phyloP scores from a whole-genome alignment of 2,329 filamentous ascomycete genomes.

The Colletotrichum camelliae region DNA sequence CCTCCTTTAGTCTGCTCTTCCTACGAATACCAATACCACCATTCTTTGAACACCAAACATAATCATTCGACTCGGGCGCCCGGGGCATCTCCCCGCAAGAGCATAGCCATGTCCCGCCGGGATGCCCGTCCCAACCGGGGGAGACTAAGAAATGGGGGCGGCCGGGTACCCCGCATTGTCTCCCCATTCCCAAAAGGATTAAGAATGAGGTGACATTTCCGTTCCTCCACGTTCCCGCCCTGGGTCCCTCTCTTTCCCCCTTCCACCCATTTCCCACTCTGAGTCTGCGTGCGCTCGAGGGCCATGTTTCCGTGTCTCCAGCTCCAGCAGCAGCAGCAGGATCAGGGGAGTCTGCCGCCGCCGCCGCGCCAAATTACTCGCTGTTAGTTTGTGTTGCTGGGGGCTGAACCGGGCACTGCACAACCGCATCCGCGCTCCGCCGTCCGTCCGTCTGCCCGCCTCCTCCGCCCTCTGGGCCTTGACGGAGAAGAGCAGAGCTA shows the following conservation, averaged over 20 bases:
- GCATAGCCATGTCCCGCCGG: background rate
- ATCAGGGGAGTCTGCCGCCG: constrained; percentile 10
- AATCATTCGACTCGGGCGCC: background rate
- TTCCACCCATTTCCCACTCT: background rate
- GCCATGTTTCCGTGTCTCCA: constrained; percentile 20
- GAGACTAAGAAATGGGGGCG: background rate
- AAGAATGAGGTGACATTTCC: constrained; percentile 21
- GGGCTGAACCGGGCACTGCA: background rate
- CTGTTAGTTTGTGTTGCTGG: background rate
- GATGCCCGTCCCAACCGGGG: background rate
- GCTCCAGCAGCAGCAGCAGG: constrained; percentile 7
- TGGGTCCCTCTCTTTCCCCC: background rate
- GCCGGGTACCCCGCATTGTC: constrained; percentile 18
- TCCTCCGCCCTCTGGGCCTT: background rate
- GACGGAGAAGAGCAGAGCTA: background rate
- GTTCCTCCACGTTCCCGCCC: constrained; percentile 5
- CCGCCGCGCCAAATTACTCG: constrained; percentile 3
- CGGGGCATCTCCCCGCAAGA: background rate
- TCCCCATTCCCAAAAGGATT: constrained; percentile 16
- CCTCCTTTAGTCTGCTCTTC: background rate
- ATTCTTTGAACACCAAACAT: background rate
- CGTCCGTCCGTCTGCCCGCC: background rate
- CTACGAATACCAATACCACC: background rate
- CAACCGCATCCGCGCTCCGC: background rate
- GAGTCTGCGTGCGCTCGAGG: background rate